phyloP scores from a whole-genome alignment of 192 early-diverging fungal species.

The Coemansia sp. region DNA sequence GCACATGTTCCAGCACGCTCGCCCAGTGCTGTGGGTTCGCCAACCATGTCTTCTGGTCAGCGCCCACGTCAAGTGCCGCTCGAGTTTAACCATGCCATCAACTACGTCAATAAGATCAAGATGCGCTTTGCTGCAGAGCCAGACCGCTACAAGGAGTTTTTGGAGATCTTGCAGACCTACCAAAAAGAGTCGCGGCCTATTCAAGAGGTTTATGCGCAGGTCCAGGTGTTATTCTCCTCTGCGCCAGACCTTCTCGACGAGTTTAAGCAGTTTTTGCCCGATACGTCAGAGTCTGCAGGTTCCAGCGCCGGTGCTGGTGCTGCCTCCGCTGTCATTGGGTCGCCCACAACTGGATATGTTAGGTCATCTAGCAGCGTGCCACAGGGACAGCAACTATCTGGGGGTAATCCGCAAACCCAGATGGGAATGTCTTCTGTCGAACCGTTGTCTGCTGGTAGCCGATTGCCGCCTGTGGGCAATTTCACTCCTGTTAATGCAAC shows the following conservation, averaged over 20 bases:
- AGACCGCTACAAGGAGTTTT: conserved; percentile 95
- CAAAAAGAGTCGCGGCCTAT: conserved; percentile 96
- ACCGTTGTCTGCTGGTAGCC: conserved; percentile 29
- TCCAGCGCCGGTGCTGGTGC: conserved; percentile 13
- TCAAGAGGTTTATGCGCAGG: conserved; percentile 95
- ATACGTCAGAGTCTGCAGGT: conserved; percentile 65
- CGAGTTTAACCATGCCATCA: conserved; percentile 98
- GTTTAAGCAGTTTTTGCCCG: conserved; percentile 98
- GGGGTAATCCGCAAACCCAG: not conserved
- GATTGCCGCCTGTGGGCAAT: conserved; percentile 62
- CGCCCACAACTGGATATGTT: conserved; percentile 32
- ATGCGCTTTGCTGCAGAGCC: conserved; percentile 91
- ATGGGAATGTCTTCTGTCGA: conserved; percentile 23
- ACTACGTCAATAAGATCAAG: conserved; percentile 99
- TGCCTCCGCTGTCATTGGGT: conserved; percentile 10
- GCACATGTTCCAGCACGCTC: conserved; percentile 23
- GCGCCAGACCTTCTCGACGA: conserved; percentile 92
- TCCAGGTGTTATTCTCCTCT: conserved; percentile 81
- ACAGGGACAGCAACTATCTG: conserved; percentile 11
- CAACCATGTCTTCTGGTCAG: conserved; percentile 28
- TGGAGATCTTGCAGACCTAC: conserved; percentile 97
- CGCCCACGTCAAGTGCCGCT: conserved; percentile 70
- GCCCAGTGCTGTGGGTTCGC: conserved; percentile 32
- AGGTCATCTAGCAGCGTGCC: conserved; percentile 16
- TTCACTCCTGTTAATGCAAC: conserved; percentile 47